Evolutionary conservation across 2,329 filamentous ascomycete genomes (phyloP), one percentile per base, ranked within the genome.

Genomic region (Rhynchosporium agropyri): DNA sequence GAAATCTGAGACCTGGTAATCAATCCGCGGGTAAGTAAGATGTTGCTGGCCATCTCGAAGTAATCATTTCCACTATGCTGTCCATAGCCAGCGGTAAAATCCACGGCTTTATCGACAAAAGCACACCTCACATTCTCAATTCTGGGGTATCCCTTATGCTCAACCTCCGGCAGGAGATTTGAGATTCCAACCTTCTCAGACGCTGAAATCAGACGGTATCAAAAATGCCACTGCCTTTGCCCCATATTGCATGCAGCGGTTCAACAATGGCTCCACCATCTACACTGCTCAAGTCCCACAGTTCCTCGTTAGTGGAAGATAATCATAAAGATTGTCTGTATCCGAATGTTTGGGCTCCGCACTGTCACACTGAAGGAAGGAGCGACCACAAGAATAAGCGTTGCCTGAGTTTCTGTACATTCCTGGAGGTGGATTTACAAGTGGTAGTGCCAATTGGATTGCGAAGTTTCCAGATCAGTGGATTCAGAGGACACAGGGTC

Each of bases 331-430:
- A 78, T 60, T 77, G 75, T 61, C 63, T 77, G 6, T 74, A 73
- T 2, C 62, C 77, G 8, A 76, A 76, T 53, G 69, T 77, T 9
- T 77, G 74, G 76, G 63, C 73, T 55, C 69, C 58, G 20, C 20
- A 20, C 20, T 20, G 20, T 20, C 20, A 26, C 50, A 70, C 3
- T n/a, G 49, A 15, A 54, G 49, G 42, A 62, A 36, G 12, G 54
- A 58, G 20, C 26, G n/a, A 43, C 46, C 50, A 12, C 54, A 38
- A 76, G 76, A 62, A 66, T 10, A 28, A 29, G 45, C 56, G 6
- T 76, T 68, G 38, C 66, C 67, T 9, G 78, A 79, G 20, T 63
- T 79, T 42, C 72, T 80, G n/a, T 80, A 76, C 72, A 74, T 80
- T 7, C 74, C 77, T 31, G 79, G 79, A 6, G 79, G 79, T 15